Conservation (phyloP, 1,139 yeast species). For the Sporopachydermia cereana region DNA sequence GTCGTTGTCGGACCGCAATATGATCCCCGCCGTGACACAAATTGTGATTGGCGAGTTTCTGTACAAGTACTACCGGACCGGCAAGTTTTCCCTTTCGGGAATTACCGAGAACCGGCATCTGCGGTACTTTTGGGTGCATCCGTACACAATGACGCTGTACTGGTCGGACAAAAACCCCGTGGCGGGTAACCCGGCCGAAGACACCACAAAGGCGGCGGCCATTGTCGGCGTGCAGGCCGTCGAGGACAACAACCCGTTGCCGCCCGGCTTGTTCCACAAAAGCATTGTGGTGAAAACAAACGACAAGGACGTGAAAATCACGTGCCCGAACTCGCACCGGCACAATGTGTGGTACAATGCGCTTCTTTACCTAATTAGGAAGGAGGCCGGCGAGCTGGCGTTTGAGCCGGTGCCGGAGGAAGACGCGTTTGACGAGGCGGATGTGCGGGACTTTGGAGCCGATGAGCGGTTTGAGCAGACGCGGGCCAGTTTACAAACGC, state of each 20-base stretch:
- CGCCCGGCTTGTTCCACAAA: conserved; percentile 82
- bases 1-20: conserved; percentile 57
- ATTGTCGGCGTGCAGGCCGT: conserved; percentile 71
- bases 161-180: conserved; percentile 86
- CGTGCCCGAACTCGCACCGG: conserved; percentile 80
- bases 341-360: conserved; percentile 92
- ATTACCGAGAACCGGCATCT: conserved; percentile 78
- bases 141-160: conserved; percentile 79
- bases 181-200: conserved; percentile 50
- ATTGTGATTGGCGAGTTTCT: conserved; percentile 88
- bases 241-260: conserved; percentile 77
- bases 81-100: conserved; percentile 21
- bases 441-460: background rate
- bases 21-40: conserved; percentile 84
- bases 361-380: conserved; percentile 59
- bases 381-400: conserved; percentile 51
- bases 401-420: conserved; percentile 23
- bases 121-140: conserved; percentile 94
- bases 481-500: conserved; percentile 1
- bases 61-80: conserved; percentile 64
- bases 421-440: background rate
- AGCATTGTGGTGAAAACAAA: conserved; percentile 69
- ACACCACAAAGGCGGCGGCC: conserved; percentile 64
- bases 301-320: conserved; percentile 57
- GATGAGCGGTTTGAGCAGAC: background rate